phyloP scores from a whole-genome alignment of 495 filamentous ascomycete genomes.

The Thozetella sp. region DNA sequence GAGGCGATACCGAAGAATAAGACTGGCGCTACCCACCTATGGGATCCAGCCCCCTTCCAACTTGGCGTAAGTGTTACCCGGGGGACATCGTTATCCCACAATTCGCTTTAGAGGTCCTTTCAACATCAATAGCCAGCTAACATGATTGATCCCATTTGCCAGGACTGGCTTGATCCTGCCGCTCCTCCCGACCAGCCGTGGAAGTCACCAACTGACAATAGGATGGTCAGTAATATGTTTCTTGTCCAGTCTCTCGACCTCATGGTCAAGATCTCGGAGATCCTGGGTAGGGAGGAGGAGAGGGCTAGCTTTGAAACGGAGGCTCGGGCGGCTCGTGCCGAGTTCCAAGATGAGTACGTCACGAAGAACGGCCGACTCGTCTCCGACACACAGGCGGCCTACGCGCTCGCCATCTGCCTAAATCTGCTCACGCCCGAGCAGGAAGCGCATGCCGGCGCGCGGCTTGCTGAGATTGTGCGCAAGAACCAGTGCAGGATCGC shows the following conservation, averaged over 20 bases:
- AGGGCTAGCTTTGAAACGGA: constrained; percentile 24
- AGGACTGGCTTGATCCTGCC: constrained; percentile 50
- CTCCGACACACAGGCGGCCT: constrained; percentile 41
- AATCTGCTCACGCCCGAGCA: not conserved
- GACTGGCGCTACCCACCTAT: not conserved
- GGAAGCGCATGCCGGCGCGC: constrained; percentile 26
- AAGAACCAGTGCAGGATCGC: constrained; percentile 43
- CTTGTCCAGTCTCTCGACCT: constrained; percentile 26
- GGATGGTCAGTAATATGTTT: constrained; percentile 44
- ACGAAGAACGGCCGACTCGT: constrained; percentile 29
- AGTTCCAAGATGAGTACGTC: constrained; percentile 41
- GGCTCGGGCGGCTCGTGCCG: not conserved
- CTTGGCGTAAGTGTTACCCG: constrained; percentile 23
- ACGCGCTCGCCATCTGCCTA: constrained; percentile 39
- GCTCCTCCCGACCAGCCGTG: constrained; percentile 40
- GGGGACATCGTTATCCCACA: no score
- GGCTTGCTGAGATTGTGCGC: constrained; percentile 31
- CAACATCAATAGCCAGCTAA: no score
- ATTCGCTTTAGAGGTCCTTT: no score
- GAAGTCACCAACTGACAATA: constrained; percentile 29
- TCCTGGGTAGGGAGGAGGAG: not conserved
- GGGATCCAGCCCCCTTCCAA: constrained; percentile 22
- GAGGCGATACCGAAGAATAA: no score
- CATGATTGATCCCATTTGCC: no score
- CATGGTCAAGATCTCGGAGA: not conserved